Conservation (phyloP, 108 stramenopile genomes). For the Cyclotella atomus region DNA sequence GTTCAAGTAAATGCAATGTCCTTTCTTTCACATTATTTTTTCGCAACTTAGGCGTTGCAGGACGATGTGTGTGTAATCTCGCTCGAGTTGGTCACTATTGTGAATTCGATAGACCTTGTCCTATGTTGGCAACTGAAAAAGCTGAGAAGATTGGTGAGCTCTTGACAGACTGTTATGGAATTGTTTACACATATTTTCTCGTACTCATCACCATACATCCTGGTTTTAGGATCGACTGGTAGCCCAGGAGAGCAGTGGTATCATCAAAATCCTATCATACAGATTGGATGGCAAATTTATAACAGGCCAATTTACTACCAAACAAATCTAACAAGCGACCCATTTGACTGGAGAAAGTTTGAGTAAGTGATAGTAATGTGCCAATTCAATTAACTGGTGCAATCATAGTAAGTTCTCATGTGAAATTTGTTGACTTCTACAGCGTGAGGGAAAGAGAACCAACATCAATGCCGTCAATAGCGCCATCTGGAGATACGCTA, state of each 20-base stretch:
- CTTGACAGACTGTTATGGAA: too few species aligned
- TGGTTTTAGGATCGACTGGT: background rate
- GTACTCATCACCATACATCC: background rate
- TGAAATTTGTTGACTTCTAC: background rate
- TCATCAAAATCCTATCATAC: conserved; percentile 9
- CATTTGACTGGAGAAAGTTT: conserved; percentile 21
- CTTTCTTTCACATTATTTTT: too few species aligned
- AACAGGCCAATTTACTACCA: conserved; percentile 20
- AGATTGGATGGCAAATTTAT: background rate
- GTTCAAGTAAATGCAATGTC: too few species aligned
- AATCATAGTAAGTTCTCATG: background rate
- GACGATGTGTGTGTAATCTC: background rate
- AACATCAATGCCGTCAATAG: conserved; percentile 11
- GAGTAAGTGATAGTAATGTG: background rate
- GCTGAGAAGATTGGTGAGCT: conserved; percentile 10
- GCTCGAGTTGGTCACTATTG: background rate
- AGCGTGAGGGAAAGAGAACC: conserved; percentile 11
- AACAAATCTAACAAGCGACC: conserved; percentile 3
- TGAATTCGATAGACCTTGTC: background rate
- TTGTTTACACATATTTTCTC: too few species aligned
- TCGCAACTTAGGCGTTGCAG: background rate
- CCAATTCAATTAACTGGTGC: too few species aligned
- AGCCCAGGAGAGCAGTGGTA: conserved; percentile 4
- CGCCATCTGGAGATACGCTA: background rate
- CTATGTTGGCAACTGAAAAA: conserved; percentile 6